Percentiles rank a stretch among this genome's conserved stretches.
phyloP scores from a whole-genome alignment of 1,284 basidiomycete species.

The Trametes sp. region DNA sequence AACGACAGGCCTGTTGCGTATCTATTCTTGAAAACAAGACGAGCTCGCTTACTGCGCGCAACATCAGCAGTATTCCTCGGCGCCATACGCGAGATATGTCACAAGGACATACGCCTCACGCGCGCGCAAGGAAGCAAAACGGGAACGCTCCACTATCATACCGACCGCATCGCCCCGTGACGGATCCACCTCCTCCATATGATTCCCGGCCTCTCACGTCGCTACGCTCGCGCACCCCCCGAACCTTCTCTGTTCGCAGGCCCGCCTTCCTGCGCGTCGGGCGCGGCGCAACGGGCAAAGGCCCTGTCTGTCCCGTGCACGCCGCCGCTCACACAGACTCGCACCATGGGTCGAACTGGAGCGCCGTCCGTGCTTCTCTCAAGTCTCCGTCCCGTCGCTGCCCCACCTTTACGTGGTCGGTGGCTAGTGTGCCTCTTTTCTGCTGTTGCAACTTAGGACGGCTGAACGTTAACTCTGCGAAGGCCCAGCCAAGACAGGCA shows the following conservation, averaged over 20 bases:
- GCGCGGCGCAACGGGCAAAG: background rate
- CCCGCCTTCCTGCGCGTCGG: background rate
- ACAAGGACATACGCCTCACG: background rate
- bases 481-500: background rate
- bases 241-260: conserved; percentile 1
- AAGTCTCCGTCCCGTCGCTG: background rate
- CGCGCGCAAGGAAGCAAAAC: background rate
- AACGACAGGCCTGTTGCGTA: background rate
- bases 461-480: background rate
- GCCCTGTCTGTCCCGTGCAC: background rate
- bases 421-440: too few species aligned
- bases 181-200: background rate
- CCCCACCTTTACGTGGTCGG: background rate
- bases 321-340: background rate
- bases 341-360: background rate
- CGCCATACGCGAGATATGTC: background rate
- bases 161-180: conserved; percentile 6
- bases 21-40: too few species aligned
- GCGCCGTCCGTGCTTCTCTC: background rate
- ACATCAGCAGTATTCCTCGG: too few species aligned
- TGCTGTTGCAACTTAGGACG: background rate
- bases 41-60: too few species aligned
- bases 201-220: conserved; percentile 7
- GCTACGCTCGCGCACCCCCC: background rate
- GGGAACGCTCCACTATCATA: conserved; percentile 13